Evolutionary conservation across 805 yeast genomes (phyloP).

Genomic region (Candida rishiriensis): DNA sequence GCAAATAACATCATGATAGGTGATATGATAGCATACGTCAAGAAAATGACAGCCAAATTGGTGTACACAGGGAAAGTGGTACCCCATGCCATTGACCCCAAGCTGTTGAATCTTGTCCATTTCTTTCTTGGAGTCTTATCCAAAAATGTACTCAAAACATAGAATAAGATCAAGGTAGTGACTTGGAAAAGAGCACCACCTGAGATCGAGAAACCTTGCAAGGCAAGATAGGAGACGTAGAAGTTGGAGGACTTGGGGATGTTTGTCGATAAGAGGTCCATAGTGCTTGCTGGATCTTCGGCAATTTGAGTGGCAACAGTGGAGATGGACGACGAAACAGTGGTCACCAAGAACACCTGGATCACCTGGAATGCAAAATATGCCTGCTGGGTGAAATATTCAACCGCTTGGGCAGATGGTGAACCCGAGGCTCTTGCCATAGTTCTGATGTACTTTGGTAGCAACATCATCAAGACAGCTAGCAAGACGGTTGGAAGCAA

Average conservation of each 20-base stretch:
- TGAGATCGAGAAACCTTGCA: slow-evolving; percentile 65
- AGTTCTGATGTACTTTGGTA: slow-evolving; percentile 60
- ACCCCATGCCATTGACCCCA: slow-evolving; percentile 63
- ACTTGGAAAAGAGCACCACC: slow-evolving; percentile 65
- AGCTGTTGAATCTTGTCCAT: slow-evolving; percentile 51
- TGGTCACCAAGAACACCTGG: slow-evolving; percentile 67
- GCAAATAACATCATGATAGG: slow-evolving; percentile 81
- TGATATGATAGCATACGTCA: slow-evolving; percentile 68
- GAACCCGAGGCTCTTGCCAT: slow-evolving; percentile 61
- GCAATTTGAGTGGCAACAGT: slow-evolving; percentile 61
- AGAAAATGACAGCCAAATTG: slow-evolving; percentile 61
- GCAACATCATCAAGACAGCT: slow-evolving; percentile 58
- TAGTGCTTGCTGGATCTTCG: slow-evolving; percentile 52
- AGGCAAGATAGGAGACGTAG: slow-evolving; percentile 59
- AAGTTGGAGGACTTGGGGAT: slow-evolving; percentile 73
- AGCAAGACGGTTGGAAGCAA: slow-evolving; percentile 64
- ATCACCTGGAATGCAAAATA: slow-evolving; percentile 68
- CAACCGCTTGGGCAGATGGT: slow-evolving; percentile 53
- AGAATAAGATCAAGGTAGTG: slow-evolving; percentile 52
- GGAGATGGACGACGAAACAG: slow-evolving; percentile 67
- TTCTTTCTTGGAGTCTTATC: slow-evolving; percentile 68
- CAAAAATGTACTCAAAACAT: slow-evolving; percentile 49
- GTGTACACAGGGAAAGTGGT: slow-evolving; percentile 74
- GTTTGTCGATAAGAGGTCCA: slow-evolving; percentile 57
- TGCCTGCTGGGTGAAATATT: slow-evolving; percentile 60